phyloP scores from a whole-genome alignment of 2,329 filamentous ascomycete genomes.

The Trichothecium roseum region DNA sequence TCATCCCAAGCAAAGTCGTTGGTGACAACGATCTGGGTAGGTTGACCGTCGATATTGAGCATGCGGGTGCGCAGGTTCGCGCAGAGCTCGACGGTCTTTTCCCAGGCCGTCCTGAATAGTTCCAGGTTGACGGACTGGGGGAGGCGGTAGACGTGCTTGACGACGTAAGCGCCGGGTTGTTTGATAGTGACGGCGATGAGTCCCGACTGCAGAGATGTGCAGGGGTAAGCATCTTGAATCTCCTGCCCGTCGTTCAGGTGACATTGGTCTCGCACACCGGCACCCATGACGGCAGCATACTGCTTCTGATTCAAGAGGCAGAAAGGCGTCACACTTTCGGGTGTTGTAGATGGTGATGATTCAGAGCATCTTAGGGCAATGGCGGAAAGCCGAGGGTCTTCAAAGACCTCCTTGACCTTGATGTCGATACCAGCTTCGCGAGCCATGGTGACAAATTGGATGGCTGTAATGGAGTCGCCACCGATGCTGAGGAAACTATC shows the following conservation, averaged over 20 bases:
- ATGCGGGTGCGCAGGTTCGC: slow-evolving; percentile 11
- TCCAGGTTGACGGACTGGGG: slow-evolving; percentile 20
- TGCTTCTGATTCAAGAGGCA: neutral
- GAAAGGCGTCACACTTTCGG: neutral
- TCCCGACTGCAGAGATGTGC: slow-evolving; percentile 36
- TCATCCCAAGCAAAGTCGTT: slow-evolving; percentile 4
- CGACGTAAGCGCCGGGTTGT: neutral
- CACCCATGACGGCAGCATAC: too few relatives aligned
- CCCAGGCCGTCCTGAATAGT: slow-evolving; percentile 10
- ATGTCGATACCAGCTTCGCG: neutral
- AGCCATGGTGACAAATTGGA: slow-evolving; percentile 3
- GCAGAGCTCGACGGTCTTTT: slow-evolving; percentile 6
- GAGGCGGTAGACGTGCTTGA: slow-evolving; percentile 6
- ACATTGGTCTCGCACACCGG: too few relatives aligned
- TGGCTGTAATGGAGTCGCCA: slow-evolving; percentile 9
- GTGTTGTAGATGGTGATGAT: neutral
- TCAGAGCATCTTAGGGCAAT: neutral
- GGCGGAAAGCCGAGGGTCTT: neutral
- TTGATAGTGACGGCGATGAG: slow-evolving; percentile 32
- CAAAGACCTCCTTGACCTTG: neutral
- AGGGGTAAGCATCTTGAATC: slow-evolving; percentile 37
- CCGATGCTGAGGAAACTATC: slow-evolving; percentile 7
- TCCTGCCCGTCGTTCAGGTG: neutral
- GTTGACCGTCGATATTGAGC: slow-evolving; percentile 5
- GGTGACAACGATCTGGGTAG: slow-evolving; percentile 7